A percentile compares a stretch with the other conserved stretches of the same genome.
Conservation (phyloP, 495 filamentous ascomycete species). For the Penicillium desertorum region DNA sequence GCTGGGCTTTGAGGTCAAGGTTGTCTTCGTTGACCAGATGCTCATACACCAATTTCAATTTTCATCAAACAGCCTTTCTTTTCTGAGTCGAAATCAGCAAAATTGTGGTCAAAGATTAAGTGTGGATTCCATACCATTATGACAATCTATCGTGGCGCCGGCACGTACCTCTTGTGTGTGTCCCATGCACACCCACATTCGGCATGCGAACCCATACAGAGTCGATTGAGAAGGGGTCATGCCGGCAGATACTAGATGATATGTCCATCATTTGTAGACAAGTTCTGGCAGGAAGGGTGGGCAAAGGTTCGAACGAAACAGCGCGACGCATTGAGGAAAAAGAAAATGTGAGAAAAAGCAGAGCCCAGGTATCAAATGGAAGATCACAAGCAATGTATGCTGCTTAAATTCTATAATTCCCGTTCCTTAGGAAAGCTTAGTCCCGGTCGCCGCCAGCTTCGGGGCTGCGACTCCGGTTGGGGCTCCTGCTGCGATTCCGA, state of each 20-base stretch:
- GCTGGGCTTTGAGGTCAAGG: neutral
- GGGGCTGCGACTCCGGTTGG: conserved; percentile 61
- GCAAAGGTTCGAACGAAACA: conserved; percentile 3
- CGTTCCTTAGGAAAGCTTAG: conserved; percentile 19
- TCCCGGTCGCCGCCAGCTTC: conserved; percentile 41
- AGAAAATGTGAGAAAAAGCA: conserved; percentile 10
- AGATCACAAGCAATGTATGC: conserved; percentile 2
- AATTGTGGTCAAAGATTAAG: neutral
- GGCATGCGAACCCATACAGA: neutral
- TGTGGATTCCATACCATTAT: conserved; percentile 29
- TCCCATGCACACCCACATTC: neutral
- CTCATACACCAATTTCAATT: conserved; percentile 1
- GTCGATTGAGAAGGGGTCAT: conserved; percentile 1
- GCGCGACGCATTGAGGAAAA: neutral
- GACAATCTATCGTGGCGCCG: conserved; percentile 36
- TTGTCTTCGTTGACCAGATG: conserved; percentile 3
- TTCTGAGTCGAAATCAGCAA: conserved; percentile 23
- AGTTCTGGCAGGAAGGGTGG: conserved; percentile 9
- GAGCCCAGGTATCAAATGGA: conserved; percentile 21
- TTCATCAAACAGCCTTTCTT: conserved; percentile 10
- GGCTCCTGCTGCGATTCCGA: conserved; percentile 55
- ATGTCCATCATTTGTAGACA: conserved; percentile 15
- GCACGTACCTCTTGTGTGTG: conserved; percentile 21
- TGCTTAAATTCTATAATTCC: conserved; percentile 4
- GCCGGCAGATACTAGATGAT: conserved; percentile 14